These are phyloP conservation scores for Arthroderma uncinatum DNA, from an alignment of 2,329 filamentous ascomycete species.

Conservation along the genomic window DNA sequence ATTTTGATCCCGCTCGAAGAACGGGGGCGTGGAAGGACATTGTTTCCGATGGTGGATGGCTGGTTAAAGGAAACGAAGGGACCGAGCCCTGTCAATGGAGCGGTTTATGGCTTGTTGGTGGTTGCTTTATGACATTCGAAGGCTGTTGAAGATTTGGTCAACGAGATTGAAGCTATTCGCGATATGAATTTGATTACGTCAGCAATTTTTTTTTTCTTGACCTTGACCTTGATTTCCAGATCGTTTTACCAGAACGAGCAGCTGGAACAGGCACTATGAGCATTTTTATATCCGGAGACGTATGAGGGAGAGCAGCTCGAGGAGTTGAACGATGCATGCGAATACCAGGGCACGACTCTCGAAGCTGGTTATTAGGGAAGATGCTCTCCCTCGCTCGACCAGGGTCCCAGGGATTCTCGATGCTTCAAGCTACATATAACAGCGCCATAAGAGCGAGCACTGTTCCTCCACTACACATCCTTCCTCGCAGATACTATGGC, in stretches of 20 bases:
- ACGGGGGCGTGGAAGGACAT: slow-evolving; percentile 30
- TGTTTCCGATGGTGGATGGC: neutral
- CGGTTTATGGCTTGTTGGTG: neutral
- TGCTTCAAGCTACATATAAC: slow-evolving; percentile 2
- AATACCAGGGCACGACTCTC: neutral
- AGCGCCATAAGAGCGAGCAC: neutral
- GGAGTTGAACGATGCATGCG: slow-evolving; percentile 1
- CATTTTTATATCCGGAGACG: neutral
- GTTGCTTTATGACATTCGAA: neutral
- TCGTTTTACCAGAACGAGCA: neutral
- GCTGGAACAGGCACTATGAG: neutral
- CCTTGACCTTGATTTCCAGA: neutral
- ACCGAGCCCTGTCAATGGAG: neutral
- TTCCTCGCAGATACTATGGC: slow-evolving; percentile 10
- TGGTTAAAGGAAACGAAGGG: neutral
- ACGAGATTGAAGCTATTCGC: neutral
- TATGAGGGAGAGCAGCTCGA: neutral
- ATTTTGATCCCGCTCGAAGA: slow-evolving; percentile 21
- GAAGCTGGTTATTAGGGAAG: slow-evolving; percentile 9
- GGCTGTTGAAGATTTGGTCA: neutral
- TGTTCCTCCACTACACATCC: neutral
- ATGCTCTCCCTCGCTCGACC: slow-evolving; percentile 11
- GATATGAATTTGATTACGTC: neutral
- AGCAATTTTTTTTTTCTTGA: neutral
- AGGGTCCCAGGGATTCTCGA: neutral